Percentiles rank a stretch among this genome's conserved stretches.
These are phyloP conservation scores for Apiotrichum siamense DNA, from an alignment of 1,284 basidiomycete genomes.

Conservation along the genomic window DNA sequence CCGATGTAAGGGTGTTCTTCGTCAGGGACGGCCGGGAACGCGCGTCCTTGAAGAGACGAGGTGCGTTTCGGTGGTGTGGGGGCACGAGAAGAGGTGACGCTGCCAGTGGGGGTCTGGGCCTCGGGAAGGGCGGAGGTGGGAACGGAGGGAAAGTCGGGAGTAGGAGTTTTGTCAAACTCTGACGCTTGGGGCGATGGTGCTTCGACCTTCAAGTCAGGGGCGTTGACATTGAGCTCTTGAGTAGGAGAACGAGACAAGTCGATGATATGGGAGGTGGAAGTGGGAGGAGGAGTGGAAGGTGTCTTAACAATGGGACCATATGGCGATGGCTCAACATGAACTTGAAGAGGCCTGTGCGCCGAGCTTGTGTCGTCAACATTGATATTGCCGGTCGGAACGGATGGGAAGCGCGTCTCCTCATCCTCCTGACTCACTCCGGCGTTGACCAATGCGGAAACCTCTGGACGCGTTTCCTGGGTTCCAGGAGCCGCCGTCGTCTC, in stretches of 20 bases:
- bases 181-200: slow-evolving; percentile 1
- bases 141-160: neutral
- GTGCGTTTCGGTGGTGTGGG: slow-evolving; percentile 3
- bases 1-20: slow-evolving; percentile 39
- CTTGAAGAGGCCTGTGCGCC: slow-evolving; percentile 24
- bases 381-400: neutral
- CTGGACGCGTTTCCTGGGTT: neutral
- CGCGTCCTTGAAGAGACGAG: neutral
- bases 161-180: neutral
- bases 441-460: neutral
- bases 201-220: neutral
- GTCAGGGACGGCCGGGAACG: slow-evolving; percentile 42
- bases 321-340: slow-evolving; percentile 39
- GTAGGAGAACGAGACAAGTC: neutral
- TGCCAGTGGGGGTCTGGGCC: neutral
- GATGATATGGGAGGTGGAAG: neutral
- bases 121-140: slow-evolving; percentile 4
- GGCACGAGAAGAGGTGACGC: neutral
- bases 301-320: neutral
- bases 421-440: slow-evolving; percentile 1
- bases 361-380: neutral
- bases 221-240: neutral
- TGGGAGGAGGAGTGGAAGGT: no score
- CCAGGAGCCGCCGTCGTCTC: neutral
- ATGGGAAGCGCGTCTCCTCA: slow-evolving; percentile 3